A percentile compares a stretch with the other conserved stretches of the same genome.
Evolutionary conservation across 1,139 yeast genomes (phyloP).

Genomic region (Hanseniaspora gamundiae): DNA sequence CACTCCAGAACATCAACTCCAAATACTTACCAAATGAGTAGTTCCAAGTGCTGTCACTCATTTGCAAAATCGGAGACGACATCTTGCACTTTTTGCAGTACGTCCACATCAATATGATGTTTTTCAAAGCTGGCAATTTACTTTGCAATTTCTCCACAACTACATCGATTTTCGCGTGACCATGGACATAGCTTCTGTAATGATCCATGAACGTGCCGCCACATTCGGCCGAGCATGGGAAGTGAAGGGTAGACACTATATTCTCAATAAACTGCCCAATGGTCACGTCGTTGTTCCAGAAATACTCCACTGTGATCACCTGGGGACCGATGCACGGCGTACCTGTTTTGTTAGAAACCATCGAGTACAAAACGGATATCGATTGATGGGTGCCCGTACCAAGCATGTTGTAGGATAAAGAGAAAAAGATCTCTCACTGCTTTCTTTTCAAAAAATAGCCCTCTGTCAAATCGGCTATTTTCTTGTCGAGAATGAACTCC

Average conservation of each 20-base stretch:
- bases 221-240: constrained; percentile 71
- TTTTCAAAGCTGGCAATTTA: constrained; percentile 46
- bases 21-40: constrained; percentile 87
- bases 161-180: constrained; percentile 70
- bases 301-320: constrained; percentile 67
- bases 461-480: constrained; percentile 26
- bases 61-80: constrained; percentile 68
- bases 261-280: constrained; percentile 83
- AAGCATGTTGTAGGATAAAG: constrained; percentile 38
- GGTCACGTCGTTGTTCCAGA: constrained; percentile 84
- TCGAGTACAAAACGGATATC: constrained; percentile 64
- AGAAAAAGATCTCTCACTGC: constrained; percentile 52
- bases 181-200: constrained; percentile 81
- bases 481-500: constrained; percentile 26
- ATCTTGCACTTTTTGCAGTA: constrained; percentile 70
- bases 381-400: constrained; percentile 69
- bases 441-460: constrained; percentile 30
- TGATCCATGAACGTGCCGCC: constrained; percentile 63
- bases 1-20: constrained; percentile 77
- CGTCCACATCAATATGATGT: constrained; percentile 84
- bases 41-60: constrained; percentile 84
- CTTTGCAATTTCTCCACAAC: constrained; percentile 51
- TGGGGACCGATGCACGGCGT: constrained; percentile 93
- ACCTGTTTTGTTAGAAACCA: constrained; percentile 72
- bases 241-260: constrained; percentile 54